Evolutionary conservation across 768 basidiomycete genomes (phyloP).

Genomic region (Artomyces pyxidatus): DNA sequence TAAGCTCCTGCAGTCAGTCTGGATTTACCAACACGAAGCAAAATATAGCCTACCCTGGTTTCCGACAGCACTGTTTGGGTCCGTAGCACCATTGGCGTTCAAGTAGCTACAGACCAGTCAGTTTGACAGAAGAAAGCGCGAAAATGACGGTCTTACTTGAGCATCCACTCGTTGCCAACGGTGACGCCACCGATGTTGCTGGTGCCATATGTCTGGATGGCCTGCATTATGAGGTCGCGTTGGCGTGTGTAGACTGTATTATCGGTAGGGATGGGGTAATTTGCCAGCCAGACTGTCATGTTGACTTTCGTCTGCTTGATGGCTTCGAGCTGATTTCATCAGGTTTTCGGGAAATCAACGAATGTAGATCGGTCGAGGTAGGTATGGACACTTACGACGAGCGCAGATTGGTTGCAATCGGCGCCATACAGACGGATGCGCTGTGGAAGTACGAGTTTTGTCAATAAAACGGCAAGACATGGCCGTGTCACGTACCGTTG

Average conservation of each 20-base stretch:
- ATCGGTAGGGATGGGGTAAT: slow-evolving; percentile 57
- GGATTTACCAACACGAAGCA: too few species aligned
- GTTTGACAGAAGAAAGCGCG: background rate
- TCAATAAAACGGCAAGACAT: background rate
- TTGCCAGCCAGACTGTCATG: slow-evolving; percentile 72
- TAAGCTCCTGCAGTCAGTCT: too few species aligned
- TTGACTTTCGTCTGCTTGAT: slow-evolving; percentile 86
- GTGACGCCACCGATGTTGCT: slow-evolving; percentile 72
- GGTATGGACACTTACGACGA: slow-evolving; percentile 41
- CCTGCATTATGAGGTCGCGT: slow-evolving; percentile 52
- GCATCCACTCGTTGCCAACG: slow-evolving; percentile 89
- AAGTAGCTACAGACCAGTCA: slow-evolving; percentile 41
- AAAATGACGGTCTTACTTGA: slow-evolving; percentile 42
- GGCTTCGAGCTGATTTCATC: slow-evolving; percentile 61
- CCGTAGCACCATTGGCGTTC: slow-evolving; percentile 34
- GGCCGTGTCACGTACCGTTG: slow-evolving; percentile 34
- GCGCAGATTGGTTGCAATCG: slow-evolving; percentile 76
- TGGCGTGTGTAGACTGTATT: slow-evolving; percentile 70
- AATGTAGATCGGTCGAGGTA: background rate
- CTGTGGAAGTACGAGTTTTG: slow-evolving; percentile 18
- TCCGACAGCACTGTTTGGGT: slow-evolving; percentile 54
- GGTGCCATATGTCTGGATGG: slow-evolving; percentile 70
- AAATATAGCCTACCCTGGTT: slow-evolving; percentile 25
- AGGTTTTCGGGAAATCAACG: background rate
- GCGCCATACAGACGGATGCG: slow-evolving; percentile 80